Evolutionary conservation across 805 yeast genomes (phyloP), one percentile per base, ranked within the genome.

Genomic region (Wickerhamiella siamensis): DNA sequence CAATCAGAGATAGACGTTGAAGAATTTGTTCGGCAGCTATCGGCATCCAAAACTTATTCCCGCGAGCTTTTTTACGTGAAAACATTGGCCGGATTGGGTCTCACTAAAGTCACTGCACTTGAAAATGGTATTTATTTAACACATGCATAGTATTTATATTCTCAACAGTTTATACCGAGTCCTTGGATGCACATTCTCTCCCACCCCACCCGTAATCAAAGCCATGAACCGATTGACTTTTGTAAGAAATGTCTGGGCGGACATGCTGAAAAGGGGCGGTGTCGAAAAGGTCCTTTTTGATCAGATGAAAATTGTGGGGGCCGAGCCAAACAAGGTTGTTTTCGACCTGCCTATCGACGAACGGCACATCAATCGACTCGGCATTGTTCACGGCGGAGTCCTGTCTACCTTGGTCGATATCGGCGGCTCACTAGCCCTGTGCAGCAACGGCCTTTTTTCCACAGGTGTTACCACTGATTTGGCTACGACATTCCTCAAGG

Each of bases 381-480:
- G 58, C 27, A 60, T 58, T 15, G 54, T 65, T 29, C 70, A 65
- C 38, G 70, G 70, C 16, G 70, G 69, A 1, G 59, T 64, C 4
- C 49, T 66, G 21, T 63, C 69, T 14, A 52, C 64, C 4, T 53
- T 52, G 18, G 67, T 64, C 4, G 70, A 65, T 41, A 53, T 65
- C 4, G 70, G 68, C 5, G 70, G 70, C 12, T 65, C 71, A 9
- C 50, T 65, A 41, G 70, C 70, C 2, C 49, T 64, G 6, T 59
- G 69, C 2, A 58, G 67, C 17, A 50, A 59, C 15, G 71, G 71
- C 6, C 40, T 64, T 52, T 66, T 53, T 40, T 45, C 56, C 45
- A 66, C 71, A 1, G 70, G 70, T 4, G 70, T 65, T 26, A 55
- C 66, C 16, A 66, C 67, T 1, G 70, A 65, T 41, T 47, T 65